Evolutionary conservation across 441 rosid species (phyloP), one percentile per base, ranked within the genome.

Genomic region (Adansonia gregorii): DNA sequence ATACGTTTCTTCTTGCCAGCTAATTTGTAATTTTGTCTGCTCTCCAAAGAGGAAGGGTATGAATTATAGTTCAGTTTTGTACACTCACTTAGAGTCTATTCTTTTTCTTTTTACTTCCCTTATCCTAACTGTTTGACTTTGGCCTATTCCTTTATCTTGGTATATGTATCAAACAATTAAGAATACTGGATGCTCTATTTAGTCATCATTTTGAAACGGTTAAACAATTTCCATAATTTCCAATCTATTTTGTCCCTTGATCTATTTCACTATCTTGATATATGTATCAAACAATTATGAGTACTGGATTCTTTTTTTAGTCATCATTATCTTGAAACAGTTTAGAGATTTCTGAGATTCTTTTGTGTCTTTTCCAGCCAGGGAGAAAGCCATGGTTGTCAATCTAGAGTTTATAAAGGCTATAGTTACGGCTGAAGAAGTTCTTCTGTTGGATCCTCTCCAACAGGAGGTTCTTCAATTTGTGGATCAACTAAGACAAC

Each of bases 331-430:
- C 54, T 31, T 67, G 15, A 19, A 67, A 67, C 20, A 14, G 4
- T 63, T 31, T 14, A 15, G 46, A 64, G 9, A 58, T 58, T 20
- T 19, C 54, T 67, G 72, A 67, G 52, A 45, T 43, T 67, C 54
- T 22, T 76, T 66, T 54, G 6, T 22, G 45, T 54, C 9, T 51
- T 76, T 78, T 82, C 75, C 85, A 94, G 98, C 98, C 4, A 83
- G 97, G 81, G 99, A 96, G 85, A 96, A 82, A 81, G 95, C 98
- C 39, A 90, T 94, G 92, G 95, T 96, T 84, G 93, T 96, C 64
- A 94, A 94, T 86, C 78, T 94, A 81, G 97, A 93, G 89, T 90
- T 95, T 15, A 88, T 95, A 52, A 90, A 92, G 86, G 95, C 97
- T 22, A 89, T 95, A 80, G 94, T 95, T 60, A 92, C 98, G 0